A percentile compares a stretch with the other conserved stretches of the same genome.
Conservation (phyloP, 371 early-diverging fungal species). For the Chytridium lagenaria region DNA sequence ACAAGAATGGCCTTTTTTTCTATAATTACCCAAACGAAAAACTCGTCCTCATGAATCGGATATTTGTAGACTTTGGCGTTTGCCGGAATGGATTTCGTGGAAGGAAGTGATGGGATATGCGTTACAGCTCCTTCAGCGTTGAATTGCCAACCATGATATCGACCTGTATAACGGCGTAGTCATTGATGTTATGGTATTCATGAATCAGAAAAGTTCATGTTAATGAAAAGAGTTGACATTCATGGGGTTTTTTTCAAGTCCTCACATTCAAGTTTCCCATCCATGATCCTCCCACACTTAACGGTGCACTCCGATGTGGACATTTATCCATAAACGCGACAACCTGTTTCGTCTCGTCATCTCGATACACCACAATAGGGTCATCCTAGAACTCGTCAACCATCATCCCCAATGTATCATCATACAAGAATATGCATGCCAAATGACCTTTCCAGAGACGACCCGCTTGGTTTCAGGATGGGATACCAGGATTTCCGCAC, state of each 20-base stretch:
- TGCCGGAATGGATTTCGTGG: constrained; percentile 36
- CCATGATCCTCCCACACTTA: constrained; percentile 43
- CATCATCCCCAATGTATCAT: neutral
- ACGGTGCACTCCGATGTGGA: constrained; percentile 47
- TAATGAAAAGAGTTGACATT: neutral
- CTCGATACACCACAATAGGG: constrained; percentile 47
- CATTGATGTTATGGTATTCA: no score
- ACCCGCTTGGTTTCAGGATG: constrained; percentile 28
- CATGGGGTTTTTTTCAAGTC: neutral
- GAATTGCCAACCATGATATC: constrained; percentile 52
- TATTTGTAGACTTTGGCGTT: constrained; percentile 44
- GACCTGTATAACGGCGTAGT: no score
- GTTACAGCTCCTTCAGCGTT: constrained; percentile 37
- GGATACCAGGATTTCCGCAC: constrained; percentile 45
- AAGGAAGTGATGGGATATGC: constrained; percentile 37
- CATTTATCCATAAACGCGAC: constrained; percentile 43
- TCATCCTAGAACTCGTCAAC: constrained; percentile 31
- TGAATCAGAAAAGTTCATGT: no score
- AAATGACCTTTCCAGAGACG: constrained; percentile 1
- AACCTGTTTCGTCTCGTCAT: constrained; percentile 32
- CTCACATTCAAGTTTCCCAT: constrained; percentile 45
- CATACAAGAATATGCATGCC: constrained; percentile 29
- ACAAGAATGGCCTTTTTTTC: neutral
- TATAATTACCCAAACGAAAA: constrained; percentile 44
- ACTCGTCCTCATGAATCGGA: constrained; percentile 40